A percentile compares a stretch with the other conserved stretches of the same genome.
phyloP scores from a whole-genome alignment of 192 early-diverging fungal species.

The Coemansia sp. region DNA sequence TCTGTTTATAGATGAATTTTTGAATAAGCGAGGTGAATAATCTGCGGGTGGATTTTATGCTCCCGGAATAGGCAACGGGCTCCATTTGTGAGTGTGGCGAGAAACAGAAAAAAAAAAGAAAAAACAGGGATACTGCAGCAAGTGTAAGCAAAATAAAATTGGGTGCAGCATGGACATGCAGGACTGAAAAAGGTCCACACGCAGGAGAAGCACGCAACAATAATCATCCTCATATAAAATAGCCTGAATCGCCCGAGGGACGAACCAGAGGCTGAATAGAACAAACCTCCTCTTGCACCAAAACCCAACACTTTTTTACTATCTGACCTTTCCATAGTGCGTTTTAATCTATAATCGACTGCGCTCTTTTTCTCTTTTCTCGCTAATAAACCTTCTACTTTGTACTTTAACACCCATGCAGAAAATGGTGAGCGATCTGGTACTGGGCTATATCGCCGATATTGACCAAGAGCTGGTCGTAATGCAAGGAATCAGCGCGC shows the following conservation, averaged over 20 bases:
- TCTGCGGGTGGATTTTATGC: too few species aligned
- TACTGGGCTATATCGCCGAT: conserved; percentile 26
- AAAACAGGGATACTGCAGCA: too few species aligned
- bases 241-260: neutral
- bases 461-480: conserved; percentile 46
- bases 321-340: neutral
- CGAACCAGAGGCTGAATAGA: neutral
- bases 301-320: neutral
- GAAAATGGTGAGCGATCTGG: conserved; percentile 13
- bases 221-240: neutral
- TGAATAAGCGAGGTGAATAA: too few species aligned
- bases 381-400: neutral
- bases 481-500: conserved; percentile 44
- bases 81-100: too few species aligned
- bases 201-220: conserved; percentile 9
- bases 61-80: too few species aligned
- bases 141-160: too few species aligned
- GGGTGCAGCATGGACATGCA: too few species aligned
- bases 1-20: too few species aligned
- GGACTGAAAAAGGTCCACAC: neutral
- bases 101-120: too few species aligned
- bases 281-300: neutral
- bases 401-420: conserved; percentile 3
- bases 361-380: conserved; percentile 4
- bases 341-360: neutral